Evolutionary conservation across 139 green algal genomes (phyloP).

Genomic region (Microglena sp.): DNA sequence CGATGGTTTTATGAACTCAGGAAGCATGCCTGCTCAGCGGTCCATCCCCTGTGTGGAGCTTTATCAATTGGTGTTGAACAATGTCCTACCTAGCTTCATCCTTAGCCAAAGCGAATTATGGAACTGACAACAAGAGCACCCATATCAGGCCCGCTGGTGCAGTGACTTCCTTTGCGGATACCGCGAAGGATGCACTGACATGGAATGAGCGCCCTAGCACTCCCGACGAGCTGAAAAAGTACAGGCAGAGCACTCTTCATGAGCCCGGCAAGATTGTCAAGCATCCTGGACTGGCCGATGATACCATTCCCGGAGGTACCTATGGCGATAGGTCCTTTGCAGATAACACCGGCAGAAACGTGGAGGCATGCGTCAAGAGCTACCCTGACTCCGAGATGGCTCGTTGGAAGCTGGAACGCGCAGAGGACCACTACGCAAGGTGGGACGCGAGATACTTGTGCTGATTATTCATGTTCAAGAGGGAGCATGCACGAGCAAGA

Average conservation of each 20-base stretch:
- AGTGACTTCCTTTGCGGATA: slow-evolving; percentile 11
- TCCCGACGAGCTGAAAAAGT: slow-evolving; percentile 44
- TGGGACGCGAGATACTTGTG: too few relatives aligned
- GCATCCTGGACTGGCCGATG: slow-evolving; percentile 43
- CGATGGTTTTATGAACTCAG: too few relatives aligned
- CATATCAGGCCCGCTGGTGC: slow-evolving; percentile 28
- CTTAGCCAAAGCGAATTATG: too few relatives aligned
- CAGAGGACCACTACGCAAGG: slow-evolving; percentile 54
- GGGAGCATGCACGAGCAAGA: neutral
- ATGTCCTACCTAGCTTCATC: too few relatives aligned
- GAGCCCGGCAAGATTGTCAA: slow-evolving; percentile 45
- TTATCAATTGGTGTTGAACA: too few relatives aligned
- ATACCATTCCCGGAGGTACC: slow-evolving; percentile 26
- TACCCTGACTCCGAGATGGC: slow-evolving; percentile 44
- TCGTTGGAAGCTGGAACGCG: slow-evolving; percentile 47
- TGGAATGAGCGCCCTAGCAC: slow-evolving; percentile 38
- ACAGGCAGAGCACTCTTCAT: slow-evolving; percentile 49
- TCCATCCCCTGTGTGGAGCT: too few relatives aligned
- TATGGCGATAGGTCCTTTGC: slow-evolving; percentile 37
- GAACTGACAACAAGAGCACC: too few relatives aligned
- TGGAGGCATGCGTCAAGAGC: slow-evolving; percentile 33
- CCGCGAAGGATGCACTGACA: slow-evolving; percentile 32
- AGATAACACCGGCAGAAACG: slow-evolving; percentile 22
- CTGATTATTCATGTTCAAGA: neutral
- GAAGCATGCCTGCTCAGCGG: too few relatives aligned